Conservation (phyloP, 768 basidiomycete genomes). For the Mycena sanguinolenta region DNA sequence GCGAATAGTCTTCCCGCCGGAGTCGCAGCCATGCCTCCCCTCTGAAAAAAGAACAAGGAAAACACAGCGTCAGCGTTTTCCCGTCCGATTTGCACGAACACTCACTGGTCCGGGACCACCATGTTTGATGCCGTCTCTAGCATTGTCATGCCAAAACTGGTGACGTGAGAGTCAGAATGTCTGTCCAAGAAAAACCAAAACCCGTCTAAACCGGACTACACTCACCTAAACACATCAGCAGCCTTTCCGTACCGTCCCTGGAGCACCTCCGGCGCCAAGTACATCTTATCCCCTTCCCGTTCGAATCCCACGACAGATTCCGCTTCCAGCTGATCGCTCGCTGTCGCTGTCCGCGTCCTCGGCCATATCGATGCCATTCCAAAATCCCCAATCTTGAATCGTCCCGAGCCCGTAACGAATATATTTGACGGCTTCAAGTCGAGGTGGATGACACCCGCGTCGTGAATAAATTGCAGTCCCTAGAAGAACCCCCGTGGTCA, state of each 20-base stretch:
- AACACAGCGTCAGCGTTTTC: slow-evolving; percentile 35
- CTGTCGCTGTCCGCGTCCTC: slow-evolving; percentile 49
- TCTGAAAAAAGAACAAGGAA: too few species aligned
- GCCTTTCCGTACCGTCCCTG: slow-evolving; percentile 92
- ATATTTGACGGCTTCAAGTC: slow-evolving; percentile 99
- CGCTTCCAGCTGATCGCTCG: slow-evolving; percentile 43
- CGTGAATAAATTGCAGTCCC: slow-evolving; percentile 93
- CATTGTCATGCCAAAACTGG: slow-evolving; percentile 94
- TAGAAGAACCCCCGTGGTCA: slow-evolving; percentile 53
- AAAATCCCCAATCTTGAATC: slow-evolving; percentile 98
- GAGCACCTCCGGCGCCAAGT: slow-evolving; percentile 96
- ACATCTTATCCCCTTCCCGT: slow-evolving; percentile 96
- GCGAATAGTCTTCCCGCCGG: slow-evolving; percentile 91
- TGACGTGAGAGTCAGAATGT: slow-evolving; percentile 60
- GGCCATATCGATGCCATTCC: slow-evolving; percentile 98
- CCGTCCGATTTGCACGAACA: slow-evolving; percentile 44
- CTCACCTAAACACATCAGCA: slow-evolving; percentile 97
- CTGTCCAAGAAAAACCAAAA: slow-evolving; percentile 33
- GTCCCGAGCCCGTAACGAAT: slow-evolving; percentile 87
- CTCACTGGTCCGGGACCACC: slow-evolving; percentile 96
- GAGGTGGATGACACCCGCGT: slow-evolving; percentile 90
- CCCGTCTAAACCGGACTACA: slow-evolving; percentile 52
- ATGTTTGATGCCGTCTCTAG: slow-evolving; percentile 97
- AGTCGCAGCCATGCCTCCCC: slow-evolving; percentile 95
- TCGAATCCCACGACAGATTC: slow-evolving; percentile 73